These are phyloP conservation scores for Chalciporus sp. DNA, from an alignment of 1,284 basidiomycete species.

Conservation along the genomic window DNA sequence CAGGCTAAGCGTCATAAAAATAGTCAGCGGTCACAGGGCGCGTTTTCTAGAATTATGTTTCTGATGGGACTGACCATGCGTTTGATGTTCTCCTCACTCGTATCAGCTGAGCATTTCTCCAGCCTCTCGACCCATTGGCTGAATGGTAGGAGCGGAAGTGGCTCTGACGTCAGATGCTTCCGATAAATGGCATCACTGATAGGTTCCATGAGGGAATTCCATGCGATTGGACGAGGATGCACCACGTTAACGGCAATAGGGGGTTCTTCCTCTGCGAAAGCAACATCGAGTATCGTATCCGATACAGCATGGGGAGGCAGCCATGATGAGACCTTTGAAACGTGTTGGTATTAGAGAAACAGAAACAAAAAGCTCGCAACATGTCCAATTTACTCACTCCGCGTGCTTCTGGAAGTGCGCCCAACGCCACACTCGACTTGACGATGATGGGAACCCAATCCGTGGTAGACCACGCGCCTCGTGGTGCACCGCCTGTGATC, in stretches of 20 bases:
- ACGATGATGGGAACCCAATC: slow-evolving; percentile 30
- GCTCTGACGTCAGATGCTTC: slow-evolving; percentile 8
- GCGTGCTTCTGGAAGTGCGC: slow-evolving; percentile 21
- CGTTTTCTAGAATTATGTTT: slow-evolving; percentile 1
- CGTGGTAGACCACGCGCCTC: slow-evolving; percentile 26
- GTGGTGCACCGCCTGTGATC: slow-evolving; percentile 18
- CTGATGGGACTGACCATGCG: slow-evolving; percentile 18
- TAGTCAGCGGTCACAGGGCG: slow-evolving; percentile 12
- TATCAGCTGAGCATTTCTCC: slow-evolving; percentile 8
- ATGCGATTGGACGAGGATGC: slow-evolving; percentile 28
- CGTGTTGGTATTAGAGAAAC: neutral
- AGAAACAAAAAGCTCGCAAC: neutral
- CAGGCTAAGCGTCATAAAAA: slow-evolving; percentile 12
- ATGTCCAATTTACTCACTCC: slow-evolving; percentile 15
- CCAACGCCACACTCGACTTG: slow-evolving; percentile 26
- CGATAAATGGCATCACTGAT: slow-evolving; percentile 17
- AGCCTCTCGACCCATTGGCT: slow-evolving; percentile 25
- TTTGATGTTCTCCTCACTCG: slow-evolving; percentile 13
- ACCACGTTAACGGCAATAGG: slow-evolving; percentile 29
- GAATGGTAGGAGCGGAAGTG: slow-evolving; percentile 26
- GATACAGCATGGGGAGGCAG: slow-evolving; percentile 32
- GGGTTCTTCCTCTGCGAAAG: slow-evolving; percentile 19
- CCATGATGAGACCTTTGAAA: slow-evolving; percentile 27
- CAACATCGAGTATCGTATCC: slow-evolving; percentile 25
- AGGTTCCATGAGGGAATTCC: slow-evolving; percentile 24